Evolutionary conservation across 352 stramenopile genomes (phyloP).

Genomic region (Phytopythium sindhum): DNA sequence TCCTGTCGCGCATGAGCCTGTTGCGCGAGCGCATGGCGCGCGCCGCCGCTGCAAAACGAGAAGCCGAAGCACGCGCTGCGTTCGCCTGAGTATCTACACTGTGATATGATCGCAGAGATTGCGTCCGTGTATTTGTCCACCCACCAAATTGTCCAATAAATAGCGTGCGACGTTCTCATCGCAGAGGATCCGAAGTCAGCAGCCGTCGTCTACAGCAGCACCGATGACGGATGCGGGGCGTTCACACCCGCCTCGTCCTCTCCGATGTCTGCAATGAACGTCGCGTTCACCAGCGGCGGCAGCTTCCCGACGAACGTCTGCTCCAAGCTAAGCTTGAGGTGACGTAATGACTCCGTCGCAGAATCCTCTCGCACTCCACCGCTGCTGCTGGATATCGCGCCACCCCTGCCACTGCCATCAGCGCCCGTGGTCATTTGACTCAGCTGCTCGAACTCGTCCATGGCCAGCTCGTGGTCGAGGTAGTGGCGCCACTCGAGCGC

Average conservation of each 20-base stretch:
- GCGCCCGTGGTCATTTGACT: slow-evolving; percentile 11
- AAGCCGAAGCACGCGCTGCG: neutral
- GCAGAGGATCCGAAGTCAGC: neutral
- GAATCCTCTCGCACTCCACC: neutral
- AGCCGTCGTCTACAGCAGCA: neutral
- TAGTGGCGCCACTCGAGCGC: slow-evolving; percentile 52
- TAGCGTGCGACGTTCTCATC: neutral
- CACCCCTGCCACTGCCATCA: slow-evolving; percentile 2
- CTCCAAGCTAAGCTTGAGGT: slow-evolving; percentile 31
- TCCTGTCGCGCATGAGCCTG: slow-evolving; percentile 74
- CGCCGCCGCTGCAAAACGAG: neutral
- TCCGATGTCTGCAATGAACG: neutral
- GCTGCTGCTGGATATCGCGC: neutral
- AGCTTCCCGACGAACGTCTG: slow-evolving; percentile 35
- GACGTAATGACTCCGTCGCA: slow-evolving; percentile 5
- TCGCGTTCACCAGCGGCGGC: slow-evolving; percentile 9
- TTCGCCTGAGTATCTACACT: neutral
- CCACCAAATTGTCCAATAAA: slow-evolving; percentile 2
- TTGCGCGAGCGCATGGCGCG: slow-evolving; percentile 40
- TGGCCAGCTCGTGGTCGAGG: slow-evolving; percentile 47
- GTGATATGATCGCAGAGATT: neutral
- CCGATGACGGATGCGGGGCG: neutral
- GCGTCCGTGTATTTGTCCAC: neutral
- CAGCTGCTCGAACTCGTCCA: slow-evolving; percentile 54
- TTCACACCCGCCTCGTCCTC: neutral